These are phyloP conservation scores for Colletotrichum cuscutae DNA, from an alignment of 2,329 filamentous ascomycete species.

Conservation along the genomic window DNA sequence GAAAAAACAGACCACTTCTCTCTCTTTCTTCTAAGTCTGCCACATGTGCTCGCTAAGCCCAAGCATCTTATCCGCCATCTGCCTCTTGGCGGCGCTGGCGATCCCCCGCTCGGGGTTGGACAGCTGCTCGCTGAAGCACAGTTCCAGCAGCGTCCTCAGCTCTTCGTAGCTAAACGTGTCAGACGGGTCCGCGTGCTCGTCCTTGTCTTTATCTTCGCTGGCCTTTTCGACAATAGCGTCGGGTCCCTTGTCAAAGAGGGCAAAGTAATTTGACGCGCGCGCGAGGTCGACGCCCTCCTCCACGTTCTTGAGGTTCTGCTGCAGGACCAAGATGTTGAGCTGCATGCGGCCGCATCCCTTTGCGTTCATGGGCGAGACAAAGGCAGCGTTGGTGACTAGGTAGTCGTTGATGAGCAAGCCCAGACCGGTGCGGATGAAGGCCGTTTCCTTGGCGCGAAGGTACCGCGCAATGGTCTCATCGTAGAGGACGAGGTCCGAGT, in stretches of 20 bases:
- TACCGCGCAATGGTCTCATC: slow-evolving; percentile 83
- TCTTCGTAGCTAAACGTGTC: slow-evolving; percentile 71
- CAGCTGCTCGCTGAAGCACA: slow-evolving; percentile 75
- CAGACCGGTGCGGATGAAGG: slow-evolving; percentile 81
- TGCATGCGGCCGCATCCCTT: slow-evolving; percentile 89
- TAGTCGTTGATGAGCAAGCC: slow-evolving; percentile 82
- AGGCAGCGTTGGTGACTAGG: slow-evolving; percentile 76
- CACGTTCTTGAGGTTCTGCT: slow-evolving; percentile 96
- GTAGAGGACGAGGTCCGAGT: slow-evolving; percentile 85
- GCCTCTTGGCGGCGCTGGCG: slow-evolving; percentile 72
- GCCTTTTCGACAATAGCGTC: slow-evolving; percentile 74
- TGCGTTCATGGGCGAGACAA: slow-evolving; percentile 84
- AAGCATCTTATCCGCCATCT: slow-evolving; percentile 76
- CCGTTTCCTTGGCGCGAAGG: slow-evolving; percentile 76
- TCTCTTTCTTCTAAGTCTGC: slow-evolving; percentile 55
- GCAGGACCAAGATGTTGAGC: slow-evolving; percentile 92
- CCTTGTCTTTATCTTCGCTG: slow-evolving; percentile 67
- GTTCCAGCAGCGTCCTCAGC: slow-evolving; percentile 72
- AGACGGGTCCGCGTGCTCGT: slow-evolving; percentile 47
- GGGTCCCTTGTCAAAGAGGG: slow-evolving; percentile 72
- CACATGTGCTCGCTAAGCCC: slow-evolving; percentile 79
- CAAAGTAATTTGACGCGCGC: slow-evolving; percentile 74
- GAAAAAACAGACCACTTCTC: background rate
- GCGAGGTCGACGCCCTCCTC: slow-evolving; percentile 75
- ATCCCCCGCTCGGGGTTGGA: slow-evolving; percentile 75